Evolutionary conservation across 192 early-diverging fungal genomes (phyloP), one percentile per base, ranked within the genome.

Genomic region (Coemansia reversa): DNA sequence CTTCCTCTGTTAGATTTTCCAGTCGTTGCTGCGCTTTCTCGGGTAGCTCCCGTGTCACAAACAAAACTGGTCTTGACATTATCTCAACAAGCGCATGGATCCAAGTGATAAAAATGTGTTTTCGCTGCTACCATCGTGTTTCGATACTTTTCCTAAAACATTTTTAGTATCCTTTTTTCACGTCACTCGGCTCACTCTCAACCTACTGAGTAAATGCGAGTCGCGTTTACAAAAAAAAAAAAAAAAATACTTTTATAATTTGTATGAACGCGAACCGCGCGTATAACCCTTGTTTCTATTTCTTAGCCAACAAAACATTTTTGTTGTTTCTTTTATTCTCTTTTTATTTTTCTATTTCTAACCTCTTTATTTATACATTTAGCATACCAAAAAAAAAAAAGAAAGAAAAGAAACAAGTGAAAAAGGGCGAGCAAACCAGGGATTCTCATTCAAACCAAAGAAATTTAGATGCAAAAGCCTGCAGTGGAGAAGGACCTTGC

Each of bases 41-140:
- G 12, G 86, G 86, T 16, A 87, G 72, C 51, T 65, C 64, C 25
- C 76, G 67, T 7, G 86, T 87, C 30, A 87, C 79, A 49, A 85
- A 49, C 18, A 87, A 56, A 14, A 76, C 48, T 9, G 79, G 79
- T 6, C n/a, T 56, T 9, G 62, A 28, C 8, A 57, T 53, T 58
- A 66, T 66, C 28, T 45, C 18, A 6, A 7, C 5, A 19, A 19
- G 11, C 1, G 33, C 6, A 5, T 35, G 33, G 33, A 35, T 35
- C 2, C 33, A 35, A 35, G 24, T 16, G 29, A 56, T 19, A 56
- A 56, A 5, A 4, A 29, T 7, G 32, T 5, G 55, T 35, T 35
- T 1, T 27, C 27, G 27, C 3, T 27, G 3, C 27, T n/a, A n/a
- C n/a, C n/a, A n/a, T n/a, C n/a, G n/a, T n/a, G n/a, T n/a, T n/a